Conservation (phyloP, 345 rosid genomes). For the Cardamine resedifolia region DNA sequence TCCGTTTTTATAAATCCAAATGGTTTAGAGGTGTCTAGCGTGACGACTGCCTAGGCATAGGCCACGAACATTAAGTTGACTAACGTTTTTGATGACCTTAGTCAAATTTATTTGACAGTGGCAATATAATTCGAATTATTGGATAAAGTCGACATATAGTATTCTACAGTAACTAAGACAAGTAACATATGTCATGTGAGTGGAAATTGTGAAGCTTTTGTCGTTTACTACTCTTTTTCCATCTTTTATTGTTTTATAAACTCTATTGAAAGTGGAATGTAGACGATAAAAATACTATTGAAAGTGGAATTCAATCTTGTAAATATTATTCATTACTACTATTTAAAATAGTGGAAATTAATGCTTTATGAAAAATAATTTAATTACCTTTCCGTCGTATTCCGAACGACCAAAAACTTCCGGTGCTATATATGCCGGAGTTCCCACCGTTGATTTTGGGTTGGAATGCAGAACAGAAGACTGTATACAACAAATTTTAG, state of each 20-base stretch:
- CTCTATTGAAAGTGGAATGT: conserved; percentile 23
- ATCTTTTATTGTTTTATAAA: conserved; percentile 29
- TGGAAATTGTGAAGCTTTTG: conserved; percentile 29
- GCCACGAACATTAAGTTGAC: conserved; percentile 25
- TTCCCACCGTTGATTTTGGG: conserved; percentile 97
- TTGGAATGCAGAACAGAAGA: conserved; percentile 89
- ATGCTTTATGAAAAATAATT: background rate
- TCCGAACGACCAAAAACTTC: conserved; percentile 77
- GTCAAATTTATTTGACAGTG: background rate
- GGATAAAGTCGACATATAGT: conserved; percentile 9
- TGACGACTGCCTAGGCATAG: background rate
- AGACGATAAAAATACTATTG: background rate
- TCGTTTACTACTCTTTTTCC: conserved; percentile 32
- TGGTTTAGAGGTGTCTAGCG: background rate
- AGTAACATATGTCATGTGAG: conserved; percentile 23
- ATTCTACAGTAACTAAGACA: background rate
- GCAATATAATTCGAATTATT: background rate
- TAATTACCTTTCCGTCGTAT: conserved; percentile 88
- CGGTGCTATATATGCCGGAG: conserved; percentile 99
- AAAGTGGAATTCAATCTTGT: conserved; percentile 25
- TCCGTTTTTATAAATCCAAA: too few relatives aligned
- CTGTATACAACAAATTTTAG: conserved; percentile 31
- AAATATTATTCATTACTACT: conserved; percentile 14
- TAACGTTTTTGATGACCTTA: conserved; percentile 6
- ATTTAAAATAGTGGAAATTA: conserved; percentile 1